Conservation (phyloP, 306 rosid genomes). For the Casuarina equisetifolia region DNA sequence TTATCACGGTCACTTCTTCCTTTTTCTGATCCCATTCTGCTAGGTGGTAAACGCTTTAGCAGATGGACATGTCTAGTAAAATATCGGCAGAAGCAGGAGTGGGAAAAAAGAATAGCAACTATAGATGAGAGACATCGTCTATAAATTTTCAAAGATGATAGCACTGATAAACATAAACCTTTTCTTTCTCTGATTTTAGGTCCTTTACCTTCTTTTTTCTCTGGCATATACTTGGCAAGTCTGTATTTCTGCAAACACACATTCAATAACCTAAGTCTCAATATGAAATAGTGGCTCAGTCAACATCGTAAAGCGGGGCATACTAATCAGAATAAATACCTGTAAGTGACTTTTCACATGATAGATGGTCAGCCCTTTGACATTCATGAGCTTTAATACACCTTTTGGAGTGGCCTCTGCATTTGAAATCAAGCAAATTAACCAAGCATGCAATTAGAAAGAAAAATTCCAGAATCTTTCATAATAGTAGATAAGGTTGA, state of each 20-base stretch:
- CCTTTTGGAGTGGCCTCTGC: conserved; percentile 55
- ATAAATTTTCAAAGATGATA: neutral
- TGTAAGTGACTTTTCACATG: conserved; percentile 53
- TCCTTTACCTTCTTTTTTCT: conserved; percentile 44
- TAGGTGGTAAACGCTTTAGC: neutral
- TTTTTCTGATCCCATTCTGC: neutral
- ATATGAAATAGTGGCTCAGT: conserved; percentile 3
- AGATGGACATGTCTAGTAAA: neutral
- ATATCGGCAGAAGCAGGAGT: neutral
- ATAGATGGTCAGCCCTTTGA: conserved; percentile 42
- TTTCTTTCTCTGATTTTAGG: neutral
- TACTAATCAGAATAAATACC: conserved; percentile 23
- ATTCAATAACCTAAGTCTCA: neutral
- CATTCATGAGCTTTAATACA: conserved; percentile 39
- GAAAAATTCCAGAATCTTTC: neutral
- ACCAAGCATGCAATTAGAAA: neutral
- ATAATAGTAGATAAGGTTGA: neutral
- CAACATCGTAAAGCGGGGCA: neutral
- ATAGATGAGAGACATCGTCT: neutral
- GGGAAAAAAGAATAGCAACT: neutral
- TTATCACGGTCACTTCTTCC: too few species aligned
- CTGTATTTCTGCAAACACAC: conserved; percentile 46
- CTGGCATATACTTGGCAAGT: conserved; percentile 43
- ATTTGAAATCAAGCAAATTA: conserved; percentile 16
- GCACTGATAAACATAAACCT: neutral